Evolutionary conservation across 2,329 filamentous ascomycete genomes (phyloP).

Genomic region (Celoporthe dispersa): DNA sequence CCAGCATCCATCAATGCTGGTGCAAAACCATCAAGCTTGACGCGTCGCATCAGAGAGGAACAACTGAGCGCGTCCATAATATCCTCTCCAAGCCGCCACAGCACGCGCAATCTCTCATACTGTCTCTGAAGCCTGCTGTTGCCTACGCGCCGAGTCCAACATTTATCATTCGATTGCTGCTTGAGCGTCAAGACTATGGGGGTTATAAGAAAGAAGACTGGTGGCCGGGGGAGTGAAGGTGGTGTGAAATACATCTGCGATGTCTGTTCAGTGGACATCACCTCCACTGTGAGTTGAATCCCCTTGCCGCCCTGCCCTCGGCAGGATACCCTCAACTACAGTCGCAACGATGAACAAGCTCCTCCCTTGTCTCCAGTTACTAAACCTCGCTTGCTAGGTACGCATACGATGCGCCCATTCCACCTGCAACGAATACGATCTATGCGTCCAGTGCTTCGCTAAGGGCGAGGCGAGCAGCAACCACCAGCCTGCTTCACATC

Average conservation of each 20-base stretch:
- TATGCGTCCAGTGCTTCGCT: conserved; percentile 94
- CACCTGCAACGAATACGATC: conserved; percentile 89
- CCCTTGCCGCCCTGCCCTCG: conserved; percentile 18
- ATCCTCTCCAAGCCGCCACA: no score
- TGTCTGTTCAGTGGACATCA: conserved; percentile 94
- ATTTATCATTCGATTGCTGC: no score
- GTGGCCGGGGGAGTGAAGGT: conserved; percentile 80
- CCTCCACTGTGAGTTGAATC: conserved; percentile 76
- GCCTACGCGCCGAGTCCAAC: not conserved
- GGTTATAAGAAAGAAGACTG: conserved; percentile 94
- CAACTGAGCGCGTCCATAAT: not conserved
- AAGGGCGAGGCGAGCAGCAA: conserved; percentile 79
- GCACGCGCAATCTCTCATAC: not conserved
- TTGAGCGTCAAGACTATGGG: conserved; percentile 64
- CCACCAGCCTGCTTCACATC: conserved; percentile 84
- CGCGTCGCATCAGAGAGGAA: not conserved
- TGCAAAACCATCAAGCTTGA: not conserved
- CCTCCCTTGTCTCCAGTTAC: not conserved
- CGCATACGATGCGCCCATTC: conserved; percentile 89
- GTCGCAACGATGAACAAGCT: not conserved
- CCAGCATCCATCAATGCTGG: conserved; percentile 2
- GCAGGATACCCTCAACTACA: conserved; percentile 17
- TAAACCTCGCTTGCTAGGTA: conserved; percentile 59
- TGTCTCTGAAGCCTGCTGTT: not conserved
- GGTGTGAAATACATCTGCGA: conserved; percentile 97